A percentile compares a stretch with the other conserved stretches of the same genome.
phyloP scores from a whole-genome alignment of 345 rosid genomes.

The Populus alba region DNA sequence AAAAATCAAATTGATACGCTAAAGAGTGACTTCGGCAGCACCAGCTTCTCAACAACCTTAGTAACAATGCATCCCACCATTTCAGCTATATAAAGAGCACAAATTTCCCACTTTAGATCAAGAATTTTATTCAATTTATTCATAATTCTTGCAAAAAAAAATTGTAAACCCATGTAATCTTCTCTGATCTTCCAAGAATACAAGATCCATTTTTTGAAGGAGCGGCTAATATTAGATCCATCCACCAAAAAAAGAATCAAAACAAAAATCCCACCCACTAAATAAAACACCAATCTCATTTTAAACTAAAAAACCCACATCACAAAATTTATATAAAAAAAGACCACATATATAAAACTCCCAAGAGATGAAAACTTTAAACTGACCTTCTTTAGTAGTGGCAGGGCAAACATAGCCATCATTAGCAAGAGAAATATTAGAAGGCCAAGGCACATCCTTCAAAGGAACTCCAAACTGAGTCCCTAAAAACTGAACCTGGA shows the following conservation, averaged over 20 bases:
- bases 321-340: background rate
- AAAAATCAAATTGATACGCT: background rate
- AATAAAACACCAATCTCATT: background rate
- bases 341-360: background rate
- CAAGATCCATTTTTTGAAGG: background rate
- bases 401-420: conserved; percentile 70
- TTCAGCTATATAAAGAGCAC: background rate
- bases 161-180: background rate
- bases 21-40: no score
- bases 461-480: conserved; percentile 85
- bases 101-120: background rate
- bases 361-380: background rate
- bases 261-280: background rate
- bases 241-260: background rate
- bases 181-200: background rate
- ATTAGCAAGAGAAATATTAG: conserved; percentile 59
- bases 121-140: background rate
- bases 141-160: background rate
- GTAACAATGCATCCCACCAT: background rate
- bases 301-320: background rate
- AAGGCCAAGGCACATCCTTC: conserved; percentile 66
- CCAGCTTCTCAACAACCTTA: background rate
- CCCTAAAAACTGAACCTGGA: conserved; percentile 66
- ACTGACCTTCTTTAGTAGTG: conserved; percentile 50
- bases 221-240: background rate